A percentile compares a stretch with the other conserved stretches of the same genome.
These are phyloP conservation scores for Xylaria sp. DNA, from an alignment of 2,329 filamentous ascomycete species.

Conservation along the genomic window DNA sequence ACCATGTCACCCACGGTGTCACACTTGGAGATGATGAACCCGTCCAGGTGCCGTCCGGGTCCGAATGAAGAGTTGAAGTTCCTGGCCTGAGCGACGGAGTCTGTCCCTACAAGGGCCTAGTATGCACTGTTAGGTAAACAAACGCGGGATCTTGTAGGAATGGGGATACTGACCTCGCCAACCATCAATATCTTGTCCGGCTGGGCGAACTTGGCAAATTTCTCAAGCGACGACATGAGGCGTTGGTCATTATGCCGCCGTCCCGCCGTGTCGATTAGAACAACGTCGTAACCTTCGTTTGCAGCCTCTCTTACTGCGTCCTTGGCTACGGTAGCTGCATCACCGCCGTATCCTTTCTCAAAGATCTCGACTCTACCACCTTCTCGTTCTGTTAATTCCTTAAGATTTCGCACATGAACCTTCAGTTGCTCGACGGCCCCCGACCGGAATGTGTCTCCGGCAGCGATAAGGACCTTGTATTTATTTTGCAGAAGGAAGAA, in stretches of 20 bases:
- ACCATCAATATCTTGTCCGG: constrained; percentile 99
- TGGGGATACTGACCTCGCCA: constrained; percentile 60
- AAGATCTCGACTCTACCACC: constrained; percentile 89
- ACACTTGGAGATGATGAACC: constrained; percentile 98
- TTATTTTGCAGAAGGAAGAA: constrained; percentile 98
- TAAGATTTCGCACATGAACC: constrained; percentile 93
- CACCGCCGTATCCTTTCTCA: constrained; percentile 97
- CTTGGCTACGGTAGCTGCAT: constrained; percentile 93
- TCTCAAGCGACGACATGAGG: constrained; percentile 95
- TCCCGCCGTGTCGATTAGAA: constrained; percentile 95
- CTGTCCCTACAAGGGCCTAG: constrained; percentile 89
- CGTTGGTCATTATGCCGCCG: constrained; percentile 94
- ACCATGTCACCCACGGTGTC: constrained; percentile 99
- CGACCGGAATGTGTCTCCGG: constrained; percentile 95
- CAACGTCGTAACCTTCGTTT: constrained; percentile 84
- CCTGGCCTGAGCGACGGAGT: constrained; percentile 92
- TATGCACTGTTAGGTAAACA: constrained; percentile 31
- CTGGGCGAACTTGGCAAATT: constrained; percentile 94
- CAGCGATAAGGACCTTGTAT: constrained; percentile 92
- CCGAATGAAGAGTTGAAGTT: constrained; percentile 98
- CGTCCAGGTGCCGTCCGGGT: constrained; percentile 80
- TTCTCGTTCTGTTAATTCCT: constrained; percentile 86
- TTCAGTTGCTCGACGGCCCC: constrained; percentile 96
- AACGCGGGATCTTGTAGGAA: constrained; percentile 8
- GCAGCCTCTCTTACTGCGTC: constrained; percentile 87